Conservation (phyloP, 1,284 basidiomycete genomes). For the Lentinula novae-zelandiae region DNA sequence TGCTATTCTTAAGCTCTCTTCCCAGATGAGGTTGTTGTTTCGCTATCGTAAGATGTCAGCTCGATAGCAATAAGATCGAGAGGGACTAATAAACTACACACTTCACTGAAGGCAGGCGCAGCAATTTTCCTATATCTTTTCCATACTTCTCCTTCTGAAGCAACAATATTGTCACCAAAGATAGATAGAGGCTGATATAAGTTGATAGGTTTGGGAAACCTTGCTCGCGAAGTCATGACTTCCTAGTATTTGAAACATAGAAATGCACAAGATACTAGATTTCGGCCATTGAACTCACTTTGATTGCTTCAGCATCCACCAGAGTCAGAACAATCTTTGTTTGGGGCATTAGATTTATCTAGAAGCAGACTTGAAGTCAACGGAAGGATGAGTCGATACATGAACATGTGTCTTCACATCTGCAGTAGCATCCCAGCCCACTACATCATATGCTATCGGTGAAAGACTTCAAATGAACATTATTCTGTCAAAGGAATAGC, state of each 20-base stretch:
- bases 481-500: not conserved
- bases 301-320: conserved; percentile 1
- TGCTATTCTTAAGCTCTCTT: conserved; percentile 46
- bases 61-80: not conserved
- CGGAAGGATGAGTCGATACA: not conserved
- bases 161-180: conserved; percentile 41
- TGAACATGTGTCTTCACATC: not conserved
- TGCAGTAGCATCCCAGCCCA: not conserved
- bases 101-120: conserved; percentile 37
- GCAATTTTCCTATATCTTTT: conserved; percentile 38
- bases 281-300: not conserved
- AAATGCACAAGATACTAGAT: not conserved
- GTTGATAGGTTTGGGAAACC: conserved; percentile 12
- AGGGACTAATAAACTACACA: not conserved
- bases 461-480: not conserved
- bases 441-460: not conserved
- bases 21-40: conserved; percentile 58
- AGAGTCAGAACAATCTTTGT: not conserved
- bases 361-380: not conserved
- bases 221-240: conserved; percentile 1
- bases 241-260: not conserved
- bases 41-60: conserved; percentile 22
- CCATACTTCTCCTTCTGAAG: conserved; percentile 43
- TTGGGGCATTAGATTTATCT: not conserved
- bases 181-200: conserved; percentile 28